Conservation (phyloP, 164 flowering plant genomes). For the Houttuynia cordata region DNA sequence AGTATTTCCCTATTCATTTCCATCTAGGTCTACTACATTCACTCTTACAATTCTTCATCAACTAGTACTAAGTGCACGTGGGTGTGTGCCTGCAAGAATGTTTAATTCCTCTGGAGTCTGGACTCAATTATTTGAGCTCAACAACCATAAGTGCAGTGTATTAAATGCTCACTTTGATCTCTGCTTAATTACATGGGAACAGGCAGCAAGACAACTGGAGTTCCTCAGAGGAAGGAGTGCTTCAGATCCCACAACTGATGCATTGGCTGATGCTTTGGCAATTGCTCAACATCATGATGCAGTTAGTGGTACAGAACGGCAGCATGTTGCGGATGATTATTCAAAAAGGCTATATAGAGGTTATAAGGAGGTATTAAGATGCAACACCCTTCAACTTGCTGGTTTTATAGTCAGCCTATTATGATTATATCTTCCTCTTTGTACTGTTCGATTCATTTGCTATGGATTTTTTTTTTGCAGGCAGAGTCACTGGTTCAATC, state of each 20-base stretch:
- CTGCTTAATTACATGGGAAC: not conserved
- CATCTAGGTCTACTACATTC: not conserved
- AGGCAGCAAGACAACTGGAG: slow-evolving; percentile 96
- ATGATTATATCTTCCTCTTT: not conserved
- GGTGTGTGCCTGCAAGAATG: no score
- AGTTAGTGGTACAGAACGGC: slow-evolving; percentile 83
- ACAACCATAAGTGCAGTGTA: no score
- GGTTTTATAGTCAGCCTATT: not conserved
- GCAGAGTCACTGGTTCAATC: slow-evolving; percentile 65
- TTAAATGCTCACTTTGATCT: no score
- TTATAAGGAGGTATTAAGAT: slow-evolving; percentile 44
- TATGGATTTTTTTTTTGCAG: slow-evolving; percentile 23
- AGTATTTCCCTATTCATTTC: not conserved
- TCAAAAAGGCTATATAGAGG: slow-evolving; percentile 75
- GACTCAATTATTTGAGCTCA: no score
- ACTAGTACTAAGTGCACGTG: no score
- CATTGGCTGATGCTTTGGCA: slow-evolving; percentile 84
- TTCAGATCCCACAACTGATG: slow-evolving; percentile 55
- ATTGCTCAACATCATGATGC: slow-evolving; percentile 99
- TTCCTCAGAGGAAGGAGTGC: slow-evolving; percentile 51
- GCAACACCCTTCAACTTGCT: not conserved
- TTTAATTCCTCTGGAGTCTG: no score
- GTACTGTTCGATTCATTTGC: not conserved
- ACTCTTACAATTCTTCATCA: not conserved
- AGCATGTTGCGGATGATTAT: slow-evolving; percentile 94